Evolutionary conservation across 129 eudicot genomes (phyloP).

Genomic region (Silybum marianum): DNA sequence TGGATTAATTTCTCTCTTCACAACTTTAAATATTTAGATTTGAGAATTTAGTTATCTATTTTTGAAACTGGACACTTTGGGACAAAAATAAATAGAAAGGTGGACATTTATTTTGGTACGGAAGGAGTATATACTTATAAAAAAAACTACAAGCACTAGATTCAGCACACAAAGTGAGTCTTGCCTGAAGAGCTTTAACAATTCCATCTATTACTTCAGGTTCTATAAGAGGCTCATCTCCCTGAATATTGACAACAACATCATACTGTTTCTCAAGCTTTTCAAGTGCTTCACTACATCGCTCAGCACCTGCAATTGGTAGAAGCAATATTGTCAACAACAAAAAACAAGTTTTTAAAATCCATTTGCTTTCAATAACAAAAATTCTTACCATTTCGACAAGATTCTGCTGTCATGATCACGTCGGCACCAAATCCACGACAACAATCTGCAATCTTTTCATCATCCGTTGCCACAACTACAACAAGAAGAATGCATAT

Average conservation of each 20-base stretch:
- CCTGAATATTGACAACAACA: slow-evolving; percentile 93
- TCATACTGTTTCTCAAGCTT: slow-evolving; percentile 80
- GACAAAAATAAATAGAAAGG: no score
- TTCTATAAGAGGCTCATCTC: slow-evolving; percentile 97
- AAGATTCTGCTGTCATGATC: slow-evolving; percentile 90
- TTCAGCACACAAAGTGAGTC: background rate
- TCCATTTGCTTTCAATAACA: background rate
- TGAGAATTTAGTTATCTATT: no score
- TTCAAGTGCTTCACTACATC: slow-evolving; percentile 92
- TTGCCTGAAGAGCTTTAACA: slow-evolving; percentile 92
- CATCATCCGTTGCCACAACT: slow-evolving; percentile 99
- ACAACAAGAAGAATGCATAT: slow-evolving; percentile 12
- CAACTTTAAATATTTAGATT: no score
- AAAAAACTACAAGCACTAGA: no score
- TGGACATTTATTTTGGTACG: no score
- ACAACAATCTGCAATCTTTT: slow-evolving; percentile 88
- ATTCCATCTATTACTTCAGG: slow-evolving; percentile 97
- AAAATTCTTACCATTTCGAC: slow-evolving; percentile 68
- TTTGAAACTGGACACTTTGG: no score
- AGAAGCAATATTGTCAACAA: background rate
- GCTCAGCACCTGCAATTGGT: slow-evolving; percentile 66
- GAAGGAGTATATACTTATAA: background rate
- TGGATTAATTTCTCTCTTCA: no score
- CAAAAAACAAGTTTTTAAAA: background rate
- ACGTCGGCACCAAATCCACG: slow-evolving; percentile 95